Base-by-base conservation (phyloP, 345 rosid genomes). In the Dipteronia sinensis region DNA sequence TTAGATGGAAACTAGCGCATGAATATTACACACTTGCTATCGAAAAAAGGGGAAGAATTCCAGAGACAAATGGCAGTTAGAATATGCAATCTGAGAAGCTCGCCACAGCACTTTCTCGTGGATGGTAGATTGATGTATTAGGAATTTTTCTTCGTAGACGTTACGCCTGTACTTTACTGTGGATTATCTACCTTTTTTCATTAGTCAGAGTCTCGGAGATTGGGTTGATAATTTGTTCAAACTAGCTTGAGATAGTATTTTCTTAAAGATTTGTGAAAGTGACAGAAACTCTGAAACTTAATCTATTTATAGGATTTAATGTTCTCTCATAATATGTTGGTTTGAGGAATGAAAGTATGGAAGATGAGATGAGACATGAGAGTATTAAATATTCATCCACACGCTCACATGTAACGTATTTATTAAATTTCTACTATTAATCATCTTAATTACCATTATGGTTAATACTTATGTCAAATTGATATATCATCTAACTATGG, bases 1-100 rank as follows among this genome's bases (percentile, higher is more conserved):
- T 83, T 93, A 71, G 94, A 92, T 29, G 96, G 91, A 47, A 84
- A 78, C 34, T 79, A 79, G 71, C 31, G 0, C 53, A 16, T 15
- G 51, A 34, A 25, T 34, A 34, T 74, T 46, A 17, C 19, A 17
- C 29, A 53, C 64, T 71, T 55, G 8, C 2, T 13, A 44, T 44
- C 25, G 61, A 59, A 16, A 10, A 51, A 15, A 0, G 9, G n/a
- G 12, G 51, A 12, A 61, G 46, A 49, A 11, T 63, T 27, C 10
- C 9, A 7, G 25, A 58, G 23, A 65, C 17, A 4, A 11, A 25
- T 47, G 19, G 53, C 55, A 55, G 15, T 25, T 76, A 2, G 16
- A 58, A 17, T 67, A 10, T 40, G 27, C 67, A 31, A 19, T 13
- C 1, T 1, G 10, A 4, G 53, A n/a, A 13, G 20, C 11, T 40